These are phyloP conservation scores for Aspergillus coremiiformis DNA, from an alignment of 495 filamentous ascomycete genomes.

Conservation along the genomic window DNA sequence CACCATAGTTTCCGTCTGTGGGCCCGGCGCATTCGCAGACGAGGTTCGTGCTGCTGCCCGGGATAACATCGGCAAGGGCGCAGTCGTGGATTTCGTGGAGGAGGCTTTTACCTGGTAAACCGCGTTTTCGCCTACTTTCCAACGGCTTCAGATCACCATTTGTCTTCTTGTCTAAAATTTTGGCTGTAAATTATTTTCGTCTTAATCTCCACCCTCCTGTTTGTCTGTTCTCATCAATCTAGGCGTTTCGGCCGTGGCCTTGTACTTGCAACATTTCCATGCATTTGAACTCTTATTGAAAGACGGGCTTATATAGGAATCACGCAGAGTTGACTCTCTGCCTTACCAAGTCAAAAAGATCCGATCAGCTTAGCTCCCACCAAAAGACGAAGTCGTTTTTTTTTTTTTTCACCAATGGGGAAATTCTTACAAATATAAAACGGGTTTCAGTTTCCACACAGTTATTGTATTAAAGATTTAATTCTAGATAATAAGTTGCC, in stretches of 20 bases:
- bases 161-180: background rate
- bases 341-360: too few relatives aligned
- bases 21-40: constrained; percentile 82
- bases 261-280: background rate
- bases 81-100: constrained; percentile 80
- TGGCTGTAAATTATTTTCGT: background rate
- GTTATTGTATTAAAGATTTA: too few relatives aligned
- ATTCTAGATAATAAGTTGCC: too few relatives aligned
- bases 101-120: constrained; percentile 86
- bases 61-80: constrained; percentile 53
- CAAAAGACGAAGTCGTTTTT: too few relatives aligned
- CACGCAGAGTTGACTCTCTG: background rate
- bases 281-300: background rate
- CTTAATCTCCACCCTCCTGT: background rate
- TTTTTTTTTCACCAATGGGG: too few relatives aligned
- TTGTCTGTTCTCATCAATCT: background rate
- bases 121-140: background rate
- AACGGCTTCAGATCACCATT: background rate
- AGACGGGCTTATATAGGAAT: background rate
- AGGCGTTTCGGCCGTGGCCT: background rate
- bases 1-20: constrained; percentile 81
- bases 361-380: too few relatives aligned
- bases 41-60: constrained; percentile 72
- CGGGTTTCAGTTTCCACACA: too few relatives aligned
- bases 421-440: too few relatives aligned